Evolutionary conservation across 495 filamentous ascomycete genomes (phyloP).

Genomic region (Letharia lupina): DNA sequence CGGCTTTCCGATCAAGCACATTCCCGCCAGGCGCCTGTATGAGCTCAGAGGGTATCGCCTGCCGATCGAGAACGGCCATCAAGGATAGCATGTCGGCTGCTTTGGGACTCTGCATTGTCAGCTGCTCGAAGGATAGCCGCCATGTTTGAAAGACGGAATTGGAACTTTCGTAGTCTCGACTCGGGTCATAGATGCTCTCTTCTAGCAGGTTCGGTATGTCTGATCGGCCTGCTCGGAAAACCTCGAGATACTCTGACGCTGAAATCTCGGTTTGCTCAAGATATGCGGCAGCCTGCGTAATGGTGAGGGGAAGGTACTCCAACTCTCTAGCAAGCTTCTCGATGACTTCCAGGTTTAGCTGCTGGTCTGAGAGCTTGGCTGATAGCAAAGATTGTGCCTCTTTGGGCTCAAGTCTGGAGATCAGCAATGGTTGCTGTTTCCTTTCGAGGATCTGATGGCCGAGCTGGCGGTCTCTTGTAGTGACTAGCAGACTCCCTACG

Average conservation of each 20-base stretch:
- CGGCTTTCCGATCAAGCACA: slow-evolving; percentile 20
- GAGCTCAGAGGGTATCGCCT: slow-evolving; percentile 32
- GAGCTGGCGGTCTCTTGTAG: slow-evolving; percentile 27
- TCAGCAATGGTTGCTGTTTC: slow-evolving; percentile 15
- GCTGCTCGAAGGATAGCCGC: slow-evolving; percentile 42
- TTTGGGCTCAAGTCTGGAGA: slow-evolving; percentile 10
- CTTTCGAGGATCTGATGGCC: slow-evolving; percentile 17
- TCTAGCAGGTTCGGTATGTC: slow-evolving; percentile 21
- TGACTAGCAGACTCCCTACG: slow-evolving; percentile 27
- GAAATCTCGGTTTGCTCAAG: slow-evolving; percentile 24
- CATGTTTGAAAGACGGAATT: slow-evolving; percentile 39
- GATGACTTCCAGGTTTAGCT: slow-evolving; percentile 6
- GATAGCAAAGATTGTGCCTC: slow-evolving; percentile 15
- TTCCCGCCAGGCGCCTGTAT: slow-evolving; percentile 14
- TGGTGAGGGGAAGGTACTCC: slow-evolving; percentile 27
- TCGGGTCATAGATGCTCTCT: slow-evolving; percentile 22
- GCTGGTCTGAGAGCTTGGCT: slow-evolving; percentile 12
- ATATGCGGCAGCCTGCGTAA: slow-evolving; percentile 28
- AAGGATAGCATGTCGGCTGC: slow-evolving; percentile 34
- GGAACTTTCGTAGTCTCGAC: slow-evolving; percentile 27
- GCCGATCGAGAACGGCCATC: slow-evolving; percentile 39
- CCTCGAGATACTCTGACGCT: slow-evolving; percentile 23
- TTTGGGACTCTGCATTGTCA: slow-evolving; percentile 25
- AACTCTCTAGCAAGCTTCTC: slow-evolving; percentile 19
- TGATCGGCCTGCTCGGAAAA: slow-evolving; percentile 14